Conservation (phyloP, 176 grass and related monocot species). For the Panicum miliaceum region DNA sequence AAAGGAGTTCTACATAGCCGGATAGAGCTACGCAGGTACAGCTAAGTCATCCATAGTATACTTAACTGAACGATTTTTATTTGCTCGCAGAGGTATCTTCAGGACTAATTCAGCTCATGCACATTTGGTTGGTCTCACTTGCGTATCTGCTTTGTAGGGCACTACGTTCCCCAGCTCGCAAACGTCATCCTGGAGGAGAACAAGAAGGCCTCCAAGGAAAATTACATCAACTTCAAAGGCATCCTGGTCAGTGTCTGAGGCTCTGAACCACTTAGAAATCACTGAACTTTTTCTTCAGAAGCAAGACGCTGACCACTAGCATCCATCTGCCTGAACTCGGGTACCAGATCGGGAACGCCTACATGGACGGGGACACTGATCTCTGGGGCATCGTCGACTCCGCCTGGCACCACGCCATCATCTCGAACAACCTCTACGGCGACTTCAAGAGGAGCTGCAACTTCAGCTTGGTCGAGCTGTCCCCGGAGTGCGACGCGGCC, state of each 20-base stretch:
- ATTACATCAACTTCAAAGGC: conserved; percentile 61
- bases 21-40: conserved; percentile 71
- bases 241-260: conserved; percentile 34
- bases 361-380: conserved; percentile 58
- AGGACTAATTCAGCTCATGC: background rate
- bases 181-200: conserved; percentile 59
- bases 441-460: conserved; percentile 46
- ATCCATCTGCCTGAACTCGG: background rate
- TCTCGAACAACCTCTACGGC: conserved; percentile 57
- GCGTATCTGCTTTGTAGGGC: conserved; percentile 35
- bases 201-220: conserved; percentile 32
- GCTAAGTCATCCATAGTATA: background rate
- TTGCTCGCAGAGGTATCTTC: background rate
- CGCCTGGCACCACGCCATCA: conserved; percentile 59
- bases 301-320: background rate
- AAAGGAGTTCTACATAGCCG: conserved; percentile 67
- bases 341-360: conserved; percentile 59
- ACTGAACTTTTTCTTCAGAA: conserved; percentile 3
- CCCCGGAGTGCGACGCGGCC: conserved; percentile 31
- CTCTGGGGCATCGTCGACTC: conserved; percentile 54
- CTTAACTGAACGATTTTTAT: background rate
- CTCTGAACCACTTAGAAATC: background rate
- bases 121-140: background rate
- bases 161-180: conserved; percentile 61
- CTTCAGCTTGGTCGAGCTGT: conserved; percentile 38